phyloP scores from a whole-genome alignment of 1,284 basidiomycete genomes.

The Meripilus lineatus region DNA sequence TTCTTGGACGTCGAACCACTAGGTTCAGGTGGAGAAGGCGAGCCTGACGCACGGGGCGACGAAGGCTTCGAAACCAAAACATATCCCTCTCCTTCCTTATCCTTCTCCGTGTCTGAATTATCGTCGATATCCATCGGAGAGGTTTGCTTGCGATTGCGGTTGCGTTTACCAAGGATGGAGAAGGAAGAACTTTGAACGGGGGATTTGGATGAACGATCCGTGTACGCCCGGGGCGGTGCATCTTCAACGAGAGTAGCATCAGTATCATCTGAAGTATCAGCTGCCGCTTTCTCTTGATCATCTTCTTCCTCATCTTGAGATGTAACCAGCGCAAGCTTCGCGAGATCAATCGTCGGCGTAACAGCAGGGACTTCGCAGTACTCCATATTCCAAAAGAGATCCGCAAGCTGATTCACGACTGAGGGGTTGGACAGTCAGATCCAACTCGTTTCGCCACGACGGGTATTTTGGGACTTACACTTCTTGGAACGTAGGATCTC shows the following conservation, averaged over 20 bases:
- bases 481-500: constrained; percentile 82
- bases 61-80: constrained; percentile 40
- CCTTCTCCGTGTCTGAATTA: constrained; percentile 25
- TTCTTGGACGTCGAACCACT: constrained; percentile 17
- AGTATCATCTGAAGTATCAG: constrained; percentile 78
- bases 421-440: constrained; percentile 9
- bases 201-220: constrained; percentile 19
- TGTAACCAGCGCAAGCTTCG: constrained; percentile 89
- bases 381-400: constrained; percentile 77
- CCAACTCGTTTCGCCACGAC: constrained; percentile 12
- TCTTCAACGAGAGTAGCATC: constrained; percentile 83
- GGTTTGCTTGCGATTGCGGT: constrained; percentile 55
- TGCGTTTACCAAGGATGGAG: constrained; percentile 68
- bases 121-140: constrained; percentile 39
- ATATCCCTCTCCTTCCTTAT: constrained; percentile 39
- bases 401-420: constrained; percentile 79
- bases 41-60: constrained; percentile 26
- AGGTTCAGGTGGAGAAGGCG: constrained; percentile 9
- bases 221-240: constrained; percentile 18
- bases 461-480: constrained; percentile 47
- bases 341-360: constrained; percentile 81
- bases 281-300: constrained; percentile 57
- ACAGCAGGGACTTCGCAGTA: constrained; percentile 63
- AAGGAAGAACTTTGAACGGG: constrained; percentile 10
- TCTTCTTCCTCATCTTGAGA: constrained; percentile 88